A percentile compares a stretch with the other conserved stretches of the same genome.
Evolutionary conservation across 2,329 filamentous ascomycete species (phyloP).

Genomic region (Ceratocystis lukuohia): DNA sequence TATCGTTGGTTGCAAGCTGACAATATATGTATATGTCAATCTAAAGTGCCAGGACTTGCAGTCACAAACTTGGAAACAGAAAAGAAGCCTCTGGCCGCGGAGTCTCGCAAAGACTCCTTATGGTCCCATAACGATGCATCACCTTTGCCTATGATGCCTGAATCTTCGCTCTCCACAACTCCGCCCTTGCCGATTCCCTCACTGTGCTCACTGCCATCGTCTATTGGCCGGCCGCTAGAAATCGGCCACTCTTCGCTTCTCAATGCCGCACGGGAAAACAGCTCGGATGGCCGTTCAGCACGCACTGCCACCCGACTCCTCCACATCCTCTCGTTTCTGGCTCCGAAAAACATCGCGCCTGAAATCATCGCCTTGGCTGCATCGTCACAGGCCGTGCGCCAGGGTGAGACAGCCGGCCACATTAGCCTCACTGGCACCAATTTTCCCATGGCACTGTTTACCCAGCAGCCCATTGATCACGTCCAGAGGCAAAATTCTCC

Average conservation of each 20-base stretch:
- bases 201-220: background rate
- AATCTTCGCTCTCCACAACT: background rate
- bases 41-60: background rate
- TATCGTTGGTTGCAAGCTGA: background rate
- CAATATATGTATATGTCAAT: background rate
- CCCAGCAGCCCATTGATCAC: background rate
- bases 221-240: background rate
- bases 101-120: background rate
- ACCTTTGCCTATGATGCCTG: background rate
- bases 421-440: background rate
- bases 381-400: background rate
- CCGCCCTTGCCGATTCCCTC: background rate
- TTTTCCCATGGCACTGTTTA: background rate
- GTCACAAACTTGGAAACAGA: background rate
- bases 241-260: conserved; percentile 1
- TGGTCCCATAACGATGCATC: background rate
- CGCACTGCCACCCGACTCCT: background rate
- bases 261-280: conserved; percentile 2
- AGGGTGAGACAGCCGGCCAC: background rate
- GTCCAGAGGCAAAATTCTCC: background rate
- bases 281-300: background rate
- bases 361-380: background rate
- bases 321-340: background rate
- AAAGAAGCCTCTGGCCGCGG: background rate
- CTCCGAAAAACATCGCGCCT: background rate